A percentile compares a stretch with the other conserved stretches of the same genome.
phyloP scores from a whole-genome alignment of 495 filamentous ascomycete genomes.

The Terfezia claveryi region DNA sequence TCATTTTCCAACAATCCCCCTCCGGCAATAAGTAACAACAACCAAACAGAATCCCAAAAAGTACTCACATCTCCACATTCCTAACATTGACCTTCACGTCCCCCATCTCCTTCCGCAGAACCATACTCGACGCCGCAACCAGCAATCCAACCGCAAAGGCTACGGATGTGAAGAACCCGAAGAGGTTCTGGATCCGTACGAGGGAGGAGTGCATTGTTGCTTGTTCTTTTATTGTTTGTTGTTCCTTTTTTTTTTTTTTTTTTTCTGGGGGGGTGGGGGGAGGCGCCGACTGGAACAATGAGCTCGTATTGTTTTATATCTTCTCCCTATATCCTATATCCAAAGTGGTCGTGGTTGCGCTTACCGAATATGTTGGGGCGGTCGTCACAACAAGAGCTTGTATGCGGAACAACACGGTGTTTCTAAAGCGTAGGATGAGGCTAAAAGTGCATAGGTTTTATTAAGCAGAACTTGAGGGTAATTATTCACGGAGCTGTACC shows the following conservation, averaged over 20 bases:
- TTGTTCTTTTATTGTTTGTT: neutral
- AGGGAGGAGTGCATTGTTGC: slow-evolving; percentile 64
- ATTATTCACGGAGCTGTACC: no score
- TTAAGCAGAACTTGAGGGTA: no score
- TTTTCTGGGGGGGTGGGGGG: neutral
- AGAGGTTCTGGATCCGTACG: slow-evolving; percentile 71
- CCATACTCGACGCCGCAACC: slow-evolving; percentile 54
- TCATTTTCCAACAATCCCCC: neutral
- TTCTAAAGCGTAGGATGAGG: no score
- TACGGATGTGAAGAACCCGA: slow-evolving; percentile 94
- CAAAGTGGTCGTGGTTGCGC: no score
- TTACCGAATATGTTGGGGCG: no score
- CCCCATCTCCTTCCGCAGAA: slow-evolving; percentile 33
- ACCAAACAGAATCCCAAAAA: neutral
- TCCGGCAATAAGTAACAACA: neutral
- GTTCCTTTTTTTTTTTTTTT: neutral
- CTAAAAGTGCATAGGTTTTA: no score
- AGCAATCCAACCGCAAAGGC: slow-evolving; percentile 56
- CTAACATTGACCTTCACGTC: slow-evolving; percentile 39
- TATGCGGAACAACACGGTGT: no score
- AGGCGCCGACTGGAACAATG: no score
- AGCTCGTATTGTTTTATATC: no score
- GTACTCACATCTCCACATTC: slow-evolving; percentile 61
- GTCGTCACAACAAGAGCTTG: no score
- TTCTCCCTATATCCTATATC: no score